Percentiles rank a stretch among this genome's conserved stretches.
These are phyloP conservation scores for Helianthus tuberosus DNA, from an alignment of 129 eudicot genomes.

Conservation along the genomic window DNA sequence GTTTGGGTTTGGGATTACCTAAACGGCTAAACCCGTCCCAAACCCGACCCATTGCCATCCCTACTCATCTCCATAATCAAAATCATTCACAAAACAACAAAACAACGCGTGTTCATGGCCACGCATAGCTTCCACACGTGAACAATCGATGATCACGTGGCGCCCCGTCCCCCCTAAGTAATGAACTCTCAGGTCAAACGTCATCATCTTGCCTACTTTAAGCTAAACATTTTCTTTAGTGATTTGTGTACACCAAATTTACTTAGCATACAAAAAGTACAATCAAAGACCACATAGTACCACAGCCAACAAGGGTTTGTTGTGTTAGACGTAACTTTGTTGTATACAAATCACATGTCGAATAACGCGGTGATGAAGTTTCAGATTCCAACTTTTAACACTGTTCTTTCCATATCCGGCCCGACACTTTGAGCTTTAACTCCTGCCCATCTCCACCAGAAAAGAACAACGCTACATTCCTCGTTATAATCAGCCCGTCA, in stretches of 20 bases:
- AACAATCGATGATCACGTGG: no score
- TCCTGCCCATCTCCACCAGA: constrained; percentile 67
- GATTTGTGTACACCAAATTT: constrained; percentile 10
- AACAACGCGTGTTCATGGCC: no score
- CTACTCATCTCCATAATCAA: no score
- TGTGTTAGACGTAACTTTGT: constrained; percentile 3
- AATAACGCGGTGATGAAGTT: neutral
- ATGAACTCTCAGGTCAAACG: neutral
- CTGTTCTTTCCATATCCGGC: constrained; percentile 64
- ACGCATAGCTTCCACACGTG: no score
- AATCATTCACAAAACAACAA: no score
- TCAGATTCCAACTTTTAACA: constrained; percentile 14
- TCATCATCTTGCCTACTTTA: neutral
- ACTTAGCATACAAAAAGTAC: neutral
- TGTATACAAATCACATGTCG: constrained; percentile 3
- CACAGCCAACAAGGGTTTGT: neutral
- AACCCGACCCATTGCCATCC: no score
- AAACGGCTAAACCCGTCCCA: no score
- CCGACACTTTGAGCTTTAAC: constrained; percentile 66
- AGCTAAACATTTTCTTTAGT: constrained; percentile 2
- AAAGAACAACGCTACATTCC: constrained; percentile 59
- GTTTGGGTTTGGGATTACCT: no score
- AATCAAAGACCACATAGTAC: neutral
- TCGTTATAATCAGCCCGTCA: constrained; percentile 55
- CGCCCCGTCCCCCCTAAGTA: neutral